A percentile compares a stretch with the other conserved stretches of the same genome.
These are phyloP conservation scores for Nakazawaea ishiwadae DNA, from an alignment of 805 yeast species.

Conservation along the genomic window DNA sequence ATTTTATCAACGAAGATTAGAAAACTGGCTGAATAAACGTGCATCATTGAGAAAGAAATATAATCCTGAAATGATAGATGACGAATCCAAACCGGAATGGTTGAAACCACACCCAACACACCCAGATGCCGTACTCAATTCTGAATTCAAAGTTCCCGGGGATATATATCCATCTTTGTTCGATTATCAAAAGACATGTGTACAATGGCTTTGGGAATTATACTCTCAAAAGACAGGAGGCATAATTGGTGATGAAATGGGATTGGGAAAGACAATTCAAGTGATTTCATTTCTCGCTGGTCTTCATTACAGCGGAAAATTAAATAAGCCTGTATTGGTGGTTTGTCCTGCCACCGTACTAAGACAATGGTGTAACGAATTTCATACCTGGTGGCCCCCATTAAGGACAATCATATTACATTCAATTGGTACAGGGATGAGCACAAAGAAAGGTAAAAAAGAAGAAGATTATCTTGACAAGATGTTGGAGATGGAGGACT, in stretches of 20 bases:
- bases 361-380: conserved; percentile 95
- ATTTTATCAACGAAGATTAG: conserved; percentile 55
- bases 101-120: conserved; percentile 68
- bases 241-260: conserved; percentile 97
- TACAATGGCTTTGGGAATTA: conserved; percentile 97
- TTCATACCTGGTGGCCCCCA: conserved; percentile 98
- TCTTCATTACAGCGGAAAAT: conserved; percentile 71
- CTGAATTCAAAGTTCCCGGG: conserved; percentile 76
- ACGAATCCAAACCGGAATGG: conserved; percentile 51
- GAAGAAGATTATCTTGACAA: conserved; percentile 43
- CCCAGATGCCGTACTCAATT: conserved; percentile 71
- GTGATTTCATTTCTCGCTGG: conserved; percentile 89
- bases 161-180: conserved; percentile 83
- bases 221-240: conserved; percentile 89
- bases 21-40: conserved; percentile 55
- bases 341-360: conserved; percentile 97
- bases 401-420: conserved; percentile 81
- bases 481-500: conserved; percentile 35
- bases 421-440: conserved; percentile 89
- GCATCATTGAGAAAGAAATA: conserved; percentile 33
- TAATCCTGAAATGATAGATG: conserved; percentile 24
- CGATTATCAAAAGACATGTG: conserved; percentile 94
- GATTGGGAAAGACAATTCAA: conserved; percentile 93
- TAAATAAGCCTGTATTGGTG: conserved; percentile 74
- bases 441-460: conserved; percentile 18